Conservation (phyloP, 202 grass and related monocot genomes). For the Digitaria exilis region DNA sequence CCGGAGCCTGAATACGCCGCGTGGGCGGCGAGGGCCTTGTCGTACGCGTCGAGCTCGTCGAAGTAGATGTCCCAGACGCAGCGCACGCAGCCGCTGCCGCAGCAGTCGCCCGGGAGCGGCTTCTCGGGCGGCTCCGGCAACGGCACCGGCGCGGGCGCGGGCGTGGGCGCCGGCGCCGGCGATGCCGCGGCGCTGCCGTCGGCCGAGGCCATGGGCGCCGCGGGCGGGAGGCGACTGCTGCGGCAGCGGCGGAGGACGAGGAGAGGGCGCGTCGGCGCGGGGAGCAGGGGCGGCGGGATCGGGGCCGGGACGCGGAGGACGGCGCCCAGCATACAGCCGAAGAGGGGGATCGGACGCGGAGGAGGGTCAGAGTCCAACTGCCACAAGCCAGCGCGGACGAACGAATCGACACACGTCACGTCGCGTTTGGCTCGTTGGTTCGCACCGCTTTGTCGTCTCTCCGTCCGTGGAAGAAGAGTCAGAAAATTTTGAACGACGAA, state of each 20-base stretch:
- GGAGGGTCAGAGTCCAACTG: slow-evolving; percentile 25
- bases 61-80: slow-evolving; percentile 96
- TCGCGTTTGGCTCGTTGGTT: not conserved
- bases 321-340: slow-evolving; percentile 46
- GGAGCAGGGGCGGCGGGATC: slow-evolving; percentile 39
- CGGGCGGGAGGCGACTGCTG: not conserved
- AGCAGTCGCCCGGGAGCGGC: slow-evolving; percentile 94
- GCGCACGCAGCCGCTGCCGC: slow-evolving; percentile 90
- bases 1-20: not conserved
- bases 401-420: not conserved
- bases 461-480: no score
- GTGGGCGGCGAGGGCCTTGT: slow-evolving; percentile 59
- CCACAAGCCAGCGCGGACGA: not conserved
- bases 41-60: slow-evolving; percentile 84
- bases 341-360: not conserved
- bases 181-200: slow-evolving; percentile 18
- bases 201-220: slow-evolving; percentile 33
- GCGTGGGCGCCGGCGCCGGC: slow-evolving; percentile 41
- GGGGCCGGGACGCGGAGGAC: slow-evolving; percentile 44
- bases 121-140: slow-evolving; percentile 74
- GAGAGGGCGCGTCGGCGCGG: slow-evolving; percentile 33
- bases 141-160: not conserved
- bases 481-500: no score
- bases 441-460: no score
- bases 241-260: slow-evolving; percentile 5